Base-by-base conservation (phyloP, 805 yeast species). In the Saccharomycopsis babjevae region DNA sequence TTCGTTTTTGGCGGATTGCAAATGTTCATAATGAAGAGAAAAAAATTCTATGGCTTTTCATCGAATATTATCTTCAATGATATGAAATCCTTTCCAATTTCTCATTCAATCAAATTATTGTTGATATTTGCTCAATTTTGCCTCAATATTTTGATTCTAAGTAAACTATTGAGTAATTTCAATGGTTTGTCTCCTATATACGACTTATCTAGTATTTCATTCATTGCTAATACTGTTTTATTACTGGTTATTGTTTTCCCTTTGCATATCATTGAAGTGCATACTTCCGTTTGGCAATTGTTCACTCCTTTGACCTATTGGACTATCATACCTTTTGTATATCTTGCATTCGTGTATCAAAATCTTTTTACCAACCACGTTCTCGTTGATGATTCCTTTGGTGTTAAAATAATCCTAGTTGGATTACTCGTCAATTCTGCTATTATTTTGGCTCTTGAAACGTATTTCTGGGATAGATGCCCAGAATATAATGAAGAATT, bases 261-360 rank as follows among this genome's bases (percentile, higher is more conserved):
- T n/a, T 52, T 64, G 16, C 64, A 64, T 54, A 20, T 50, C 18
- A 30, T 58, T 5, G 66, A 64, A 57, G 61, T 57, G 18, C 61
- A 64, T 43, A 57, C 57, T 15, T 62, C 63, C 28, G 58, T 62
- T 28, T 58, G 62, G 61, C 66, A 62, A 36, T 25, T 57, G 7
- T 57, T 52, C 5, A 50, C 62, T 28, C 43, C 57, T 5, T 52
- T 59, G 32, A 28, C 50, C 11, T 64, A 55, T 39, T 64, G 66
- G 66, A 10, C 59, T 8, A n/a, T 50, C 58, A 32, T 15, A 16
- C 56, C 63, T 15, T 39, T 58, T 11, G 7, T 62, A 15, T 50
- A 38, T 3, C 18, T 46, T 13, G 55, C 52, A 25, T 56, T 54
- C 20, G 11, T 54, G 25, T 62, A 59, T 54, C 66, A 64, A 55